Evolutionary conservation across 768 basidiomycete species (phyloP).

Genomic region (Glaciozyma antarctica): DNA sequence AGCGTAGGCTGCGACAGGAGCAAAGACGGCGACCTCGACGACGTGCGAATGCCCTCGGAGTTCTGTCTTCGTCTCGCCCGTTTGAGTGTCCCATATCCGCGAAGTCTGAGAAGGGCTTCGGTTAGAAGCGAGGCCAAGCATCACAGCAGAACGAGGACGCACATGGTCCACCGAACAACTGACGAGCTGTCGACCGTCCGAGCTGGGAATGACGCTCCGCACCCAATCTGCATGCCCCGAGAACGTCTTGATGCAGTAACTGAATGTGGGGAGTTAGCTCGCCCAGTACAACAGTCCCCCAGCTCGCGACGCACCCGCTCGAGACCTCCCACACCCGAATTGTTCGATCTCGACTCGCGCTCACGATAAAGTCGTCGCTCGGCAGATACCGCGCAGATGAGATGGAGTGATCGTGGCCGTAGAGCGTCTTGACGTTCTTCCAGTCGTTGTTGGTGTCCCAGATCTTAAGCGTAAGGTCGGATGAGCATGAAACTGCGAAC

Average conservation of each 20-base stretch:
- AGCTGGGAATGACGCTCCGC: constrained; percentile 47
- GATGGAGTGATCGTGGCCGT: constrained; percentile 84
- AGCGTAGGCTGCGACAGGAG: constrained; percentile 62
- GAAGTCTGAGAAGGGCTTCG: constrained; percentile 50
- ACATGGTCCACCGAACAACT: constrained; percentile 86
- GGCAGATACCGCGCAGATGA: constrained; percentile 78
- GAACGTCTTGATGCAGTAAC: constrained; percentile 67
- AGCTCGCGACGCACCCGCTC: constrained; percentile 53
- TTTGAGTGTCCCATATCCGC: constrained; percentile 61
- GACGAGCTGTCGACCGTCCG: constrained; percentile 62
- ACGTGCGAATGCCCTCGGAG: constrained; percentile 80
- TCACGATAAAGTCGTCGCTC: constrained; percentile 70
- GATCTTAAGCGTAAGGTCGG: constrained; percentile 81
- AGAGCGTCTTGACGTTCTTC: constrained; percentile 75
- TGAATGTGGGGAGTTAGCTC: constrained; percentile 33
- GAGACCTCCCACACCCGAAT: constrained; percentile 79
- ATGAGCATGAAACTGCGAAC: constrained; percentile 57
- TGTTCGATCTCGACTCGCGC: constrained; percentile 76
- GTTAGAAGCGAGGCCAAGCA: background rate
- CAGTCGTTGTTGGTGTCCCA: constrained; percentile 87
- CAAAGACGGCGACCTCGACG: constrained; percentile 71
- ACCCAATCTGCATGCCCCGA: constrained; percentile 78
- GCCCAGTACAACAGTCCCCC: constrained; percentile 1
- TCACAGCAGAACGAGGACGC: constrained; percentile 31
- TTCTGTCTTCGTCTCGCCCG: constrained; percentile 69